Base-by-base conservation (phyloP, 2,329 filamentous ascomycete genomes). In the Hypoxylon sp. region DNA sequence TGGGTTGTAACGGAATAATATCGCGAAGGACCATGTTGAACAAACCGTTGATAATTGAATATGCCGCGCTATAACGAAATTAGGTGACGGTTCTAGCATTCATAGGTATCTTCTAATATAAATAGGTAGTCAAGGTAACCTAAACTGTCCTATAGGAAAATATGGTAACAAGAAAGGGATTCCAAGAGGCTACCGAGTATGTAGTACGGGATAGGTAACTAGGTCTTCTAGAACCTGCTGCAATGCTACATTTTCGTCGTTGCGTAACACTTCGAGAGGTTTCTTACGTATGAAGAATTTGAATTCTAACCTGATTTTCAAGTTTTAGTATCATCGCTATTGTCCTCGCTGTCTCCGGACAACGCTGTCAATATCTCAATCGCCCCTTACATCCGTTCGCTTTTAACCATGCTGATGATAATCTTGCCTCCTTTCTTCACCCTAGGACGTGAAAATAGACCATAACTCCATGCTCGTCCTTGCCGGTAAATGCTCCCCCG, bases 381-480 rank as follows among this genome's bases (percentile, higher is more conserved):
- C 37, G 11, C n/a, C 42, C 26, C 13, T 31, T 11, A 8, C 24
- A 26, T 33, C 26, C 37, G 24, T 29, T 44, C 39, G 39, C 39
- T 44, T 62, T 62, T 54, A 10, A 39, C 35, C 59, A 19, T 22
- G 44, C 22, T 24, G 11, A 14, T 24, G 11, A 14, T 22, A 44
- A 19, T 44, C 53, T 35, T 14, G 11, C 22, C 51, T 51, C 31
- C 24, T 42, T 57, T 46, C 37, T n/a, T n/a, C 31, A 10, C 17
- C 39, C 39, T 11, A n/a, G 39, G 39, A 13, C 24, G n/a, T 33
- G 13, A 55, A 67, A 70, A 53, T 44, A 61, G 24, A 50, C 64
- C 67, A 47, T 60, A 71, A 72, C 70, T 71, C 70, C 68, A 69
- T 67, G 66, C 65, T 69, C 60, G 44, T 47, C 59, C 19, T 62